phyloP scores from a whole-genome alignment of 345 rosid species.

The Eucalyptus pauciflora region DNA sequence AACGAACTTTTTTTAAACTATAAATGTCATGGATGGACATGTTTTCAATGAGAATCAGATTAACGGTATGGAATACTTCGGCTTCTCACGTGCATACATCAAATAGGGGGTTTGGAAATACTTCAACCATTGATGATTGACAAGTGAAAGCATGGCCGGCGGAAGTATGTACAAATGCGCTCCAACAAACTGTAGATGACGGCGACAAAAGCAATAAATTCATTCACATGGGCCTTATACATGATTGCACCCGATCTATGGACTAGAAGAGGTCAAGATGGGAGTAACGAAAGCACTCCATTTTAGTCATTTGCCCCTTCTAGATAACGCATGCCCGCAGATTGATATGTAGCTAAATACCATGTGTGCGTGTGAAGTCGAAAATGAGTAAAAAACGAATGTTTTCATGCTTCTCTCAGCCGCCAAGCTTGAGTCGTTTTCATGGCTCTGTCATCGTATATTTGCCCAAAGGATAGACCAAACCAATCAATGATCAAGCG shows the following conservation, averaged over 20 bases:
- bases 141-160: not conserved
- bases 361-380: not conserved
- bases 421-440: not conserved
- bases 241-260: not conserved
- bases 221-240: no score
- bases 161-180: not conserved
- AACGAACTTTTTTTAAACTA: fast-evolving
- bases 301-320: not conserved
- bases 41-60: not conserved
- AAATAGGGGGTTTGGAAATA: not conserved
- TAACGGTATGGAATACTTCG: not conserved
- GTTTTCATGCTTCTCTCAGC: not conserved
- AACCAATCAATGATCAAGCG: not conserved
- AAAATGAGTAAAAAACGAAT: not conserved
- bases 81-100: not conserved
- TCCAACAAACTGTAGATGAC: not conserved
- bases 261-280: not conserved
- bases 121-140: not conserved
- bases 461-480: not conserved
- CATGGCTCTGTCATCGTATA: not conserved
- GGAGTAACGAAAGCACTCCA: not conserved
- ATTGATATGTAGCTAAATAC: not conserved
- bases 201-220: not conserved
- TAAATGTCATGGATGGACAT: not conserved
- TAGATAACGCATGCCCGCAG: not conserved